Evolutionary conservation across 495 filamentous ascomycete species (phyloP).

Genomic region (Friedmanniomyces simplex): DNA sequence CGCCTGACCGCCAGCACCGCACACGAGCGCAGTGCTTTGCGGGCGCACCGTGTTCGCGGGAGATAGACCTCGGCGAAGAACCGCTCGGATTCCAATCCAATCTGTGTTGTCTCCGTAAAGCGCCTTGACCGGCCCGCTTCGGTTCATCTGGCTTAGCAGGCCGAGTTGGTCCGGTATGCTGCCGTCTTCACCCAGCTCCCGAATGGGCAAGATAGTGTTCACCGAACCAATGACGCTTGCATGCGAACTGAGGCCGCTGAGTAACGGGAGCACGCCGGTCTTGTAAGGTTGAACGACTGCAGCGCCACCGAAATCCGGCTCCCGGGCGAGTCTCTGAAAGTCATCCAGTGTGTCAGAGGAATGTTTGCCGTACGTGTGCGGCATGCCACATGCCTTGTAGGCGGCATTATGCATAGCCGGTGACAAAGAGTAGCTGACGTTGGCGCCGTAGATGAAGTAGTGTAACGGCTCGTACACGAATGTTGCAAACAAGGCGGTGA

Average conservation of each 20-base stretch:
- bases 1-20: conserved; percentile 77
- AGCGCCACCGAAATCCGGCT: conserved; percentile 61
- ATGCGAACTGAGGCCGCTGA: conserved; percentile 61
- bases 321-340: conserved; percentile 50
- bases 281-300: conserved; percentile 69
- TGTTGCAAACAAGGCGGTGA: conserved; percentile 43
- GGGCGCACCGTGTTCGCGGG: conserved; percentile 67
- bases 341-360: conserved; percentile 53
- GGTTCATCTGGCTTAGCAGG: conserved; percentile 54
- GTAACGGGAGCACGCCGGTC: conserved; percentile 55
- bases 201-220: conserved; percentile 69
- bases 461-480: conserved; percentile 55
- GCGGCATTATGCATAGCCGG: conserved; percentile 75
- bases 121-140: conserved; percentile 50
- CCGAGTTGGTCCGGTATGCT: conserved; percentile 54
- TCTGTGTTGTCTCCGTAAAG: conserved; percentile 82
- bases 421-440: conserved; percentile 63
- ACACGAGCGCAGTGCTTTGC: conserved; percentile 57
- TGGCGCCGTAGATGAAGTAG: conserved; percentile 65
- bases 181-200: conserved; percentile 46
- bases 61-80: conserved; percentile 63
- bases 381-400: conserved; percentile 59
- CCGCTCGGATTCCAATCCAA: conserved; percentile 65
- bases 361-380: conserved; percentile 57
- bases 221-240: conserved; percentile 72